Conservation (phyloP, 2,329 filamentous ascomycete genomes). For the Trichoderma atrobrunneum region DNA sequence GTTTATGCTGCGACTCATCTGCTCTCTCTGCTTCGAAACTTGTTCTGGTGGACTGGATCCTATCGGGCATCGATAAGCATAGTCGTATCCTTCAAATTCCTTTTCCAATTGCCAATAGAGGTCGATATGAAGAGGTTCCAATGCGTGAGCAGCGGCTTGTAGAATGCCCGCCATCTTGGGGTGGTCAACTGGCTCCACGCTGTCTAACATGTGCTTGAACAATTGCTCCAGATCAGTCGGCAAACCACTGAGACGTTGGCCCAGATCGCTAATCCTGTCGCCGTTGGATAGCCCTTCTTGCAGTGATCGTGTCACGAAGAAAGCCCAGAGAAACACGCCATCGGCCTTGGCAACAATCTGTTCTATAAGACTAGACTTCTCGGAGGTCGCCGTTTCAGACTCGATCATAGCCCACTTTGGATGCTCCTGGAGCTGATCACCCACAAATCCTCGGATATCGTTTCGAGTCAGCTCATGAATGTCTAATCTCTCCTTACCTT, state of each 20-base stretch:
- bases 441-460: constrained; percentile 20
- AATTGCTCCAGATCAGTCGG: constrained; percentile 20
- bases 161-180: background rate
- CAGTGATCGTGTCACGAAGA: constrained; percentile 20
- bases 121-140: constrained; percentile 3
- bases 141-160: background rate
- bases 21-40: background rate
- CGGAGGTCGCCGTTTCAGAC: background rate
- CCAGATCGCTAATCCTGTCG: constrained; percentile 10
- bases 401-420: background rate
- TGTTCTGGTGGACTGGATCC: background rate
- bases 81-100: background rate
- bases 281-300: background rate
- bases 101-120: background rate
- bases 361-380: background rate
- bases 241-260: background rate
- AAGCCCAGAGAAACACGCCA: constrained; percentile 26
- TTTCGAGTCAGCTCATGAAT: constrained; percentile 20
- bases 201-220: constrained; percentile 16
- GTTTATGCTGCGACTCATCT: background rate
- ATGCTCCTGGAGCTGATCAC: background rate
- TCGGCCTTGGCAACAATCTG: constrained; percentile 15
- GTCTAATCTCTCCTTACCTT: constrained; percentile 9
- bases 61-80: background rate
- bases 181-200: constrained; percentile 1